These are phyloP conservation scores for Fusarium concolor DNA, from an alignment of 2,329 filamentous ascomycete genomes.

Conservation along the genomic window DNA sequence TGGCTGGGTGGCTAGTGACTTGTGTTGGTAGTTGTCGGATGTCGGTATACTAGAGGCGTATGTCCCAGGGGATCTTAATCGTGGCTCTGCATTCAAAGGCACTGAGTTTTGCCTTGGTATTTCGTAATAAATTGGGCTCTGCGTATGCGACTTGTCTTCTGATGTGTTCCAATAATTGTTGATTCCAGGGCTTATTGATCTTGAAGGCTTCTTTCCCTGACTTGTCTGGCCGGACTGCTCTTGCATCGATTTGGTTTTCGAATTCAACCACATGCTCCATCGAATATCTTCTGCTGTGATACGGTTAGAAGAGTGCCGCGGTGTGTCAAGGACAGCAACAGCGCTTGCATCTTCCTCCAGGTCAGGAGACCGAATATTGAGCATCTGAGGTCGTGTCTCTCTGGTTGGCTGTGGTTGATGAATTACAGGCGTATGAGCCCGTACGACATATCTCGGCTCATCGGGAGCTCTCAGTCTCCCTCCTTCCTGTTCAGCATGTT, in stretches of 20 bases:
- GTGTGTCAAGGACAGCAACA: slow-evolving; percentile 24
- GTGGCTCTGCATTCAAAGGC: neutral
- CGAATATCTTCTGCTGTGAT: slow-evolving; percentile 31
- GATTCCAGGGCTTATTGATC: slow-evolving; percentile 29
- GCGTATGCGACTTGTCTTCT: slow-evolving; percentile 11
- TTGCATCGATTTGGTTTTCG: neutral
- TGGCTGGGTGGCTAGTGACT: neutral
- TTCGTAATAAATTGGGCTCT: neutral
- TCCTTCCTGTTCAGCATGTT: neutral
- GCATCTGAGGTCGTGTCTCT: slow-evolving; percentile 6
- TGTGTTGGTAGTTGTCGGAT: neutral
- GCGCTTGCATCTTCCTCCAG: slow-evolving; percentile 26
- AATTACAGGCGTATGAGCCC: slow-evolving; percentile 32
- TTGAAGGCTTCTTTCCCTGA: neutral
- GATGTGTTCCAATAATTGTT: slow-evolving; percentile 27
- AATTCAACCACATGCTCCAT: slow-evolving; percentile 43
- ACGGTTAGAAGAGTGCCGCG: neutral
- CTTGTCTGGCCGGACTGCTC: neutral
- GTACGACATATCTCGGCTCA: slow-evolving; percentile 28
- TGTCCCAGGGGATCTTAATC: neutral
- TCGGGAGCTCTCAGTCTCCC: neutral
- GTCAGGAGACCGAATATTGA: slow-evolving; percentile 28
- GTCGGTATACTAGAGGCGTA: neutral
- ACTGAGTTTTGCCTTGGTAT: neutral
- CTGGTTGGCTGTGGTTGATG: slow-evolving; percentile 46